phyloP scores from a whole-genome alignment of 805 yeast genomes.

The Ogataea philodendri region DNA sequence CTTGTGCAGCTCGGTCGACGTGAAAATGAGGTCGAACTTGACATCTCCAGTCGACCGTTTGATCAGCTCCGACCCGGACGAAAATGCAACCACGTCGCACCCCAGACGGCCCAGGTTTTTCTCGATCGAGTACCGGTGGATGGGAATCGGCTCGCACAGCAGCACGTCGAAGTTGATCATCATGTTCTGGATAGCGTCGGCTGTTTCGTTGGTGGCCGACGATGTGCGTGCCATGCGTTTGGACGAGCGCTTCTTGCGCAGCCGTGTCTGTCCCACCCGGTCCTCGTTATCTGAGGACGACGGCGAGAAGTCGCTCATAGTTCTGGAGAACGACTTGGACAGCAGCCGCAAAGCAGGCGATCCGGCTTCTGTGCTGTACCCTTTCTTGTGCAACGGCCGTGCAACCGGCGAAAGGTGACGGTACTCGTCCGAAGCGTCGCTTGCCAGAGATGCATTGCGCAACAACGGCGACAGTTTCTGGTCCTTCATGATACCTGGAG shows the following conservation, averaged over 20 bases:
- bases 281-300: constrained; percentile 74
- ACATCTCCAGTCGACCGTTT: constrained; percentile 80
- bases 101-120: constrained; percentile 65
- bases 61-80: constrained; percentile 79
- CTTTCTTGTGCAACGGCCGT: constrained; percentile 13
- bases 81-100: constrained; percentile 74
- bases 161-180: constrained; percentile 55
- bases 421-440: constrained; percentile 33
- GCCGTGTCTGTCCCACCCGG: constrained; percentile 49
- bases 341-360: constrained; percentile 30
- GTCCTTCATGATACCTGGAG: constrained; percentile 31
- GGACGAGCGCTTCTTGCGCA: constrained; percentile 53
- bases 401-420: constrained; percentile 21
- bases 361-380: constrained; percentile 9
- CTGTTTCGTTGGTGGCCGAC: constrained; percentile 25
- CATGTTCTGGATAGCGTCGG: constrained; percentile 19
- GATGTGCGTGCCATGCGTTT: constrained; percentile 31
- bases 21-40: constrained; percentile 77
- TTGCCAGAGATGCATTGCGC: constrained; percentile 36
- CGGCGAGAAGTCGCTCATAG: constrained; percentile 40
- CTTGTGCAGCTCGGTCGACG: constrained; percentile 67
- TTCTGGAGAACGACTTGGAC: constrained; percentile 23
- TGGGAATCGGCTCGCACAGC: constrained; percentile 85
- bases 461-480: constrained; percentile 25
- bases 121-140: constrained; percentile 65